These are phyloP conservation scores for Albizia julibrissin DNA, from an alignment of 306 rosid species.

Conservation along the genomic window DNA sequence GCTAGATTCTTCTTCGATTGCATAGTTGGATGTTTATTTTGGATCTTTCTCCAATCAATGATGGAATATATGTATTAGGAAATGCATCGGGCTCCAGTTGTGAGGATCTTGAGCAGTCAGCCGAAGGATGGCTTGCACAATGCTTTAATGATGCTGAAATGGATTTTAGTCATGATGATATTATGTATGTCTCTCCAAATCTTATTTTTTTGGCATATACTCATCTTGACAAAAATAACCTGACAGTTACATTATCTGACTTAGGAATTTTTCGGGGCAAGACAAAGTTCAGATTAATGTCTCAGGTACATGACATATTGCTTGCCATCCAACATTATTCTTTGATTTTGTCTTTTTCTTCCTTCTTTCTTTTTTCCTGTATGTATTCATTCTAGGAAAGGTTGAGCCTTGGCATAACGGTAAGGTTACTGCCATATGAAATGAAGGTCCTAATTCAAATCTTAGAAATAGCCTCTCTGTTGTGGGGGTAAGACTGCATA, in stretches of 20 bases:
- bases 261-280: constrained; percentile 63
- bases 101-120: constrained; percentile 59
- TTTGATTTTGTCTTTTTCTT: constrained; percentile 11
- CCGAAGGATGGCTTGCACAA: constrained; percentile 78
- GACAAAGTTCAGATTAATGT: constrained; percentile 58
- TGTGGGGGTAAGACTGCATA: too few species aligned
- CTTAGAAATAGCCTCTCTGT: too few species aligned
- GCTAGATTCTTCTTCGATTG: constrained; percentile 9
- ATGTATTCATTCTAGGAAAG: too few species aligned
- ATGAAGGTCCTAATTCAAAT: too few species aligned
- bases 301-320: constrained; percentile 54
- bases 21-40: constrained; percentile 5
- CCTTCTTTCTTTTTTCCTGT: neutral
- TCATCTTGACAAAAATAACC: constrained; percentile 17
- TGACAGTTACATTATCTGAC: constrained; percentile 43
- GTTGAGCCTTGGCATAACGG: too few species aligned
- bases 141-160: constrained; percentile 70
- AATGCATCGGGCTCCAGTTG: constrained; percentile 49
- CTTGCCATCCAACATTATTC: constrained; percentile 2
- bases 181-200: constrained; percentile 60
- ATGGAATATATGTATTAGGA: constrained; percentile 46
- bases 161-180: constrained; percentile 58
- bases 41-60: constrained; percentile 16
- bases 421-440: too few species aligned
- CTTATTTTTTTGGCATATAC: constrained; percentile 13